A percentile compares a stretch with the other conserved stretches of the same genome.
Evolutionary conservation across 2,329 filamentous ascomycete species (phyloP).

Genomic region (Ascochyta lentis): DNA sequence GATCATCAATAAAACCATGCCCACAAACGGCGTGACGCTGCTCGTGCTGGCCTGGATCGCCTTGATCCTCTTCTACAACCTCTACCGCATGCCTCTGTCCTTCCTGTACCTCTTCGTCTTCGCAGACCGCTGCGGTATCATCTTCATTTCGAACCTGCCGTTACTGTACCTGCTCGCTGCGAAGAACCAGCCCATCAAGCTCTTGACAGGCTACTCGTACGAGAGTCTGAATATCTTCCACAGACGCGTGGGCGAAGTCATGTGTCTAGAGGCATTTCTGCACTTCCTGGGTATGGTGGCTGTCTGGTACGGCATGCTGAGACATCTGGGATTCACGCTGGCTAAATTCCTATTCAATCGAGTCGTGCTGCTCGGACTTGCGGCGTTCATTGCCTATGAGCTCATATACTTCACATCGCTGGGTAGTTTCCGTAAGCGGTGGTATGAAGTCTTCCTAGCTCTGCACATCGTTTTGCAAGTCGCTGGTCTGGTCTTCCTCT

Average conservation of each 20-base stretch:
- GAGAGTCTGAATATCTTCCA: constrained; percentile 72
- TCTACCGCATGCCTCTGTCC: constrained; percentile 60
- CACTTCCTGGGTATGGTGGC: constrained; percentile 63
- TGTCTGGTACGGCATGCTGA: constrained; percentile 61
- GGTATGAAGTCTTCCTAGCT: constrained; percentile 69
- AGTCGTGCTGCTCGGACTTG: constrained; percentile 62
- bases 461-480: constrained; percentile 65
- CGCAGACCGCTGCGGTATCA: constrained; percentile 62
- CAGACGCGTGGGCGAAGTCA: constrained; percentile 66
- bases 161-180: constrained; percentile 68
- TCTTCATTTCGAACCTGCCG: constrained; percentile 60
- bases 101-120: constrained; percentile 63
- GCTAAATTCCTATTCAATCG: constrained; percentile 59
- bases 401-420: constrained; percentile 68
- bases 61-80: constrained; percentile 65
- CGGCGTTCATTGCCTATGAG: constrained; percentile 65
- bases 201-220: constrained; percentile 69
- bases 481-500: constrained; percentile 63
- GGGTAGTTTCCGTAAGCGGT: constrained; percentile 64
- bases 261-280: constrained; percentile 65
- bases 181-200: constrained; percentile 69
- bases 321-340: constrained; percentile 58
- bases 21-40: constrained; percentile 63
- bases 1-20: constrained; percentile 63
- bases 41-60: constrained; percentile 59